A percentile compares a stretch with the other conserved stretches of the same genome.
phyloP scores from a whole-genome alignment of 805 yeast species.

The Teunomyces kruisii region DNA sequence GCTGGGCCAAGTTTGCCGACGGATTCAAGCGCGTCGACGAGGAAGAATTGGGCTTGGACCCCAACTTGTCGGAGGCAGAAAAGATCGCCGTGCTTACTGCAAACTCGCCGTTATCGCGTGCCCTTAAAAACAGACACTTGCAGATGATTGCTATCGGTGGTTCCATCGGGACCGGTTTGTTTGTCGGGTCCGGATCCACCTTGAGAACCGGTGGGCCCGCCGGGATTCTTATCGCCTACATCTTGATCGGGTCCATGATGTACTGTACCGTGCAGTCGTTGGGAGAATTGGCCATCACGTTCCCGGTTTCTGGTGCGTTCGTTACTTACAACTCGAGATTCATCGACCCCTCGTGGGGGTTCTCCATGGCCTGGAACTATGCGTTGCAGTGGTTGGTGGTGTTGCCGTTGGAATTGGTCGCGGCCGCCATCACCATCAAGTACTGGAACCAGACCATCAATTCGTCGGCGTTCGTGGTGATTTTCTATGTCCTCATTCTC shows the following conservation, averaged over 20 bases:
- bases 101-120: conserved; percentile 47
- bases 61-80: conserved; percentile 42
- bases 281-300: conserved; percentile 47
- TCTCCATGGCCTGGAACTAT: conserved; percentile 73
- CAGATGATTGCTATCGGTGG: conserved; percentile 86
- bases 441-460: conserved; percentile 52
- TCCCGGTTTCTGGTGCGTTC: conserved; percentile 43
- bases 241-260: conserved; percentile 35
- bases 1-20: conserved; percentile 25
- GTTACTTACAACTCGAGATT: conserved; percentile 60
- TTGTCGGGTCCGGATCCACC: conserved; percentile 70
- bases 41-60: conserved; percentile 44
- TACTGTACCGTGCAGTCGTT: conserved; percentile 42
- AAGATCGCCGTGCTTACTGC: conserved; percentile 48
- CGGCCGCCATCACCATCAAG: conserved; percentile 56
- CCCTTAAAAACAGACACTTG: conserved; percentile 63
- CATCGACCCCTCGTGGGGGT: conserved; percentile 69
- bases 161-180: conserved; percentile 79
- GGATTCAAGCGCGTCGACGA: conserved; percentile 33
- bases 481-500: conserved; percentile 52
- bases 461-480: conserved; percentile 58
- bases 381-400: conserved; percentile 64
- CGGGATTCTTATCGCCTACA: conserved; percentile 40
- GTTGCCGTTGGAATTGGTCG: conserved; percentile 65
- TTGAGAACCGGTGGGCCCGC: conserved; percentile 74